Conservation (phyloP, 1,284 basidiomycete genomes). For the Apiotrichum gamsii region DNA sequence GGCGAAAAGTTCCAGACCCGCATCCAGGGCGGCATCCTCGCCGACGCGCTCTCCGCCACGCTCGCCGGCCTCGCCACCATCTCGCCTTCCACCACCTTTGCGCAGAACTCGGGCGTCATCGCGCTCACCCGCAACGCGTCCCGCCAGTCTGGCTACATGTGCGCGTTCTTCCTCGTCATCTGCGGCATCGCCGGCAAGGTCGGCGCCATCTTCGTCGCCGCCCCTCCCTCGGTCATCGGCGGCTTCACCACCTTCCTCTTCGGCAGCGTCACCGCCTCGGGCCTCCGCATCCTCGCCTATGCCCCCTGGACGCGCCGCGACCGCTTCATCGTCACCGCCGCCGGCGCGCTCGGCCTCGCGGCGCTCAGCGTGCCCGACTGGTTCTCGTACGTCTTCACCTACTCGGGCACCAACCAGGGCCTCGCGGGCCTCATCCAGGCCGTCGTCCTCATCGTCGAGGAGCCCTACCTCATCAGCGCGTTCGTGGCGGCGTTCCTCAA, state of each 20-base stretch:
- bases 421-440: conserved; percentile 69
- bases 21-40: conserved; percentile 32
- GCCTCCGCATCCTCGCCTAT: conserved; percentile 65
- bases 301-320: conserved; percentile 64
- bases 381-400: conserved; percentile 38
- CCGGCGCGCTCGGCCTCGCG: conserved; percentile 68
- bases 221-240: conserved; percentile 20
- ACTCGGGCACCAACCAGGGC: conserved; percentile 54
- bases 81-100: conserved; percentile 31
- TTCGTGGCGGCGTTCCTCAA: conserved; percentile 29
- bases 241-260: conserved; percentile 43
- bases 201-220: conserved; percentile 29
- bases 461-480: conserved; percentile 47
- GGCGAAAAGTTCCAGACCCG: conserved; percentile 25
- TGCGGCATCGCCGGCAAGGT: conserved; percentile 33
- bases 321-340: conserved; percentile 63
- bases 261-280: conserved; percentile 51
- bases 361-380: conserved; percentile 50
- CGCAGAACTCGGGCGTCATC: conserved; percentile 33
- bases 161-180: conserved; percentile 28
- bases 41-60: conserved; percentile 26
- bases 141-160: conserved; percentile 25
- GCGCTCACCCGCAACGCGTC: conserved; percentile 32
- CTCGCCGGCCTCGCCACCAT: conserved; percentile 28
- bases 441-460: conserved; percentile 70